Evolutionary conservation across 495 filamentous ascomycete species (phyloP), one percentile per base, ranked within the genome.

Genomic region (Xylaria acuta): DNA sequence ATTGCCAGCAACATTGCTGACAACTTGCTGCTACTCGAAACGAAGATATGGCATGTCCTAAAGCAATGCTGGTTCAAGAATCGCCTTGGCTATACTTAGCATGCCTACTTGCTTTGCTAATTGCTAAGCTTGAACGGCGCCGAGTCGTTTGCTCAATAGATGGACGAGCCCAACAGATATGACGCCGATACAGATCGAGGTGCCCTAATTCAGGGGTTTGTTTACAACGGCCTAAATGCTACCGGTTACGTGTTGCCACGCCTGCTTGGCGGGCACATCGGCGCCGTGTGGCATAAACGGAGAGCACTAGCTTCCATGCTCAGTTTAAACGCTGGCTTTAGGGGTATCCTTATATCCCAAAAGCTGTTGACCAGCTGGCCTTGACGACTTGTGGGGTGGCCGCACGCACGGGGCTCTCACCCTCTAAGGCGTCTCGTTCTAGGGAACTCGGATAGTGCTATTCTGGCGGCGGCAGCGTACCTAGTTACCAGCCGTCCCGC

Each of bases 371-470:
- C 12, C 43, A 20, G 43, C 43, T 45, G n/a, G n/a, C n/a, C n/a
- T n/a, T n/a, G n/a, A n/a, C n/a, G n/a, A n/a, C n/a, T n/a, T n/a
- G n/a, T n/a, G n/a, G n/a, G n/a, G n/a, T n/a, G n/a, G n/a, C n/a
- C n/a, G n/a, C n/a, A n/a, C n/a, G n/a, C n/a, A n/a, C n/a, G n/a
- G n/a, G n/a, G n/a, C n/a, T n/a, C n/a, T n/a, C n/a, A n/a, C n/a
- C n/a, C n/a, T n/a, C n/a, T n/a, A n/a, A n/a, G n/a, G n/a, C n/a
- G n/a, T n/a, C n/a, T n/a, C n/a, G n/a, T 53, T 53, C n/a, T n/a
- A 25, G 49, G n/a, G 49, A 53, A 53, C 49, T 53, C 22, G 49
- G n/a, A 53, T 53, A 27, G 49, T n/a, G n/a, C n/a, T n/a, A n/a
- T n/a, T n/a, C n/a, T n/a, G n/a, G n/a, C n/a, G n/a, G n/a, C n/a